These are phyloP conservation scores for Xylariaceae sp. DNA, from an alignment of 2,329 filamentous ascomycete genomes.

Conservation along the genomic window DNA sequence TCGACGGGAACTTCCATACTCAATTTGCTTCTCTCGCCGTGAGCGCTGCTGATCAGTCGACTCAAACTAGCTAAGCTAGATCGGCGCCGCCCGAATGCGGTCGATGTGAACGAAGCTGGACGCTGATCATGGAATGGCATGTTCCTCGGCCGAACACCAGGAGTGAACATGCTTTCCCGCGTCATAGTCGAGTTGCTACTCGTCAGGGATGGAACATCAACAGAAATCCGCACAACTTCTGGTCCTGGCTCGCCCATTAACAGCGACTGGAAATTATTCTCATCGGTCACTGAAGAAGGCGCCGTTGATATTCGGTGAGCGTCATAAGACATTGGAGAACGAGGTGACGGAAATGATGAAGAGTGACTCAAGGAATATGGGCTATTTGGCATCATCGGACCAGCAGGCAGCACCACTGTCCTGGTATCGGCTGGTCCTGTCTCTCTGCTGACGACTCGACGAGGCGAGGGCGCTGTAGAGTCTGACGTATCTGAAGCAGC, in stretches of 20 bases:
- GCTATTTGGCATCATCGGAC: conserved; percentile 49
- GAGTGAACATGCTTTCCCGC: conserved; percentile 55
- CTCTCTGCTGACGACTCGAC: conserved; percentile 39
- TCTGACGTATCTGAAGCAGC: conserved; percentile 26
- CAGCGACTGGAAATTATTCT: conserved; percentile 65
- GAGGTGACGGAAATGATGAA: conserved; percentile 67
- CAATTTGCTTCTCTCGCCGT: conserved; percentile 71
- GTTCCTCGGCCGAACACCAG: conserved; percentile 31
- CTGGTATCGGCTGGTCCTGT: conserved; percentile 47
- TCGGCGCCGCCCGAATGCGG: conserved; percentile 63
- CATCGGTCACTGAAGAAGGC: conserved; percentile 68
- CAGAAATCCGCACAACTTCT: conserved; percentile 63
- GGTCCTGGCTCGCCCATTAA: conserved; percentile 71
- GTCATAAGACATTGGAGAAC: conserved; percentile 65
- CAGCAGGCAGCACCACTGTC: conserved; percentile 39
- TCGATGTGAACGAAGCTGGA: conserved; percentile 58
- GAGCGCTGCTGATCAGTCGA: conserved; percentile 69
- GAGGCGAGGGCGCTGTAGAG: conserved; percentile 42
- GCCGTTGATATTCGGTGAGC: conserved; percentile 70
- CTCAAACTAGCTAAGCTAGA: conserved; percentile 75
- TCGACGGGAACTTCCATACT: conserved; percentile 62
- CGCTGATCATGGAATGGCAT: conserved; percentile 49
- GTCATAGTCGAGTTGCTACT: conserved; percentile 77
- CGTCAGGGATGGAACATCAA: conserved; percentile 68
- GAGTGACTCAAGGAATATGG: conserved; percentile 61